phyloP scores from a whole-genome alignment of 148 eudicot genomes.

The Silene latifolia region DNA sequence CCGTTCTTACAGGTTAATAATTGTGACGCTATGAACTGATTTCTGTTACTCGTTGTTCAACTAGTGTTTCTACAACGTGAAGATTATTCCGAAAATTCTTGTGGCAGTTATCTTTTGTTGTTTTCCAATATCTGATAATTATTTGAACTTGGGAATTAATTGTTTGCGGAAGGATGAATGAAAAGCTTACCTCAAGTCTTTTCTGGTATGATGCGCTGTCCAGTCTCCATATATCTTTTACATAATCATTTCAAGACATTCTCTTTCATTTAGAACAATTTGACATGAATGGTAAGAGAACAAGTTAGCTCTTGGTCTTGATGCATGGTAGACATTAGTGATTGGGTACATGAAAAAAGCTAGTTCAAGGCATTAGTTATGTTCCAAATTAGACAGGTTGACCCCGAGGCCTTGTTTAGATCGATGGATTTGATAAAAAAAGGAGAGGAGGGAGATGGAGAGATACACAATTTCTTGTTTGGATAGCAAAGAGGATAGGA shows the following conservation, averaged over 20 bases:
- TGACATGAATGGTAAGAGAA: not conserved
- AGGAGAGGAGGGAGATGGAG: too few relatives aligned
- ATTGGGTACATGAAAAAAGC: not conserved
- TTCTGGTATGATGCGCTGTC: not conserved
- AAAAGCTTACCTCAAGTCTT: not conserved
- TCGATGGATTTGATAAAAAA: too few relatives aligned
- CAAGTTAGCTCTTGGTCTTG: not conserved
- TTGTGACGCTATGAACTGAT: not conserved
- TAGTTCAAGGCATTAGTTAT: not conserved
- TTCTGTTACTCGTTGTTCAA: not conserved
- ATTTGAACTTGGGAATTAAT: not conserved
- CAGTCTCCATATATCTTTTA: not conserved
- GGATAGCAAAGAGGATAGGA: too few relatives aligned
- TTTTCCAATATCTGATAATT: not conserved
- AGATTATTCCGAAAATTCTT: not conserved
- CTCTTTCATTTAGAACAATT: not conserved
- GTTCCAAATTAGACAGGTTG: not conserved
- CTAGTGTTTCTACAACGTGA: not conserved
- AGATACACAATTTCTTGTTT: too few relatives aligned
- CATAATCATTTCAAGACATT: not conserved
- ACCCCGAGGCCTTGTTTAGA: too few relatives aligned
- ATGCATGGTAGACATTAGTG: not conserved
- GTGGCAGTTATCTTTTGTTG: not conserved
- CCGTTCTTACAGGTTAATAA: slow-evolving; percentile 80
- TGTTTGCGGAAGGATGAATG: not conserved